phyloP scores from a whole-genome alignment of 2,329 filamentous ascomycete genomes.

The Hymenoscyphus albidus region DNA sequence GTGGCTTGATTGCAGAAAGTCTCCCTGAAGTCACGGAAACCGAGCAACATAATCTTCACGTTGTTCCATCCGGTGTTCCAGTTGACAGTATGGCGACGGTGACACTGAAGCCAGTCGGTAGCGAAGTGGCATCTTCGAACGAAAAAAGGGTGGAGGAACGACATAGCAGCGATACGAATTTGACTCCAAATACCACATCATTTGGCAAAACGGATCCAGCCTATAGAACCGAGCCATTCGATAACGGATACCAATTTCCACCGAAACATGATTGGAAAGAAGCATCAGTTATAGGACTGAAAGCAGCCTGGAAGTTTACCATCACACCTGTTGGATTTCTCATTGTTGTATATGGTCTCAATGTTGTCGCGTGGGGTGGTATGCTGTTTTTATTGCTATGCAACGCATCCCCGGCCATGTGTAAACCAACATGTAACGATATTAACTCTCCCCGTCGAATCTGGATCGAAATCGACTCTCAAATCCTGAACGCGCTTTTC shows the following conservation, averaged over 20 bases:
- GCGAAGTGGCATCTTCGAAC: slow-evolving; percentile 5
- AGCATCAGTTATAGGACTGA: slow-evolving; percentile 53
- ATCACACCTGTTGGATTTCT: slow-evolving; percentile 72
- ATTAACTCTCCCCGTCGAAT: slow-evolving; percentile 72
- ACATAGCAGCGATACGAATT: slow-evolving; percentile 25
- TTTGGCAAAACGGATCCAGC: slow-evolving; percentile 15
- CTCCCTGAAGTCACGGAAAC: slow-evolving; percentile 24
- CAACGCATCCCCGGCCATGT: slow-evolving; percentile 72
- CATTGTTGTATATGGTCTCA: slow-evolving; percentile 74
- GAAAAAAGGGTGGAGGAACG: slow-evolving; percentile 17
- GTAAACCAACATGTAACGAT: slow-evolving; percentile 64
- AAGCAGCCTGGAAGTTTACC: slow-evolving; percentile 68
- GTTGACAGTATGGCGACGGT: slow-evolving; percentile 4
- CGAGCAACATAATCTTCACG: slow-evolving; percentile 11
- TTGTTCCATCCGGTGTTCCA: slow-evolving; percentile 11
- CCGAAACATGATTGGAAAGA: slow-evolving; percentile 57
- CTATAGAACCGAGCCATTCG: slow-evolving; percentile 41
- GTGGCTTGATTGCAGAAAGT: slow-evolving; percentile 21
- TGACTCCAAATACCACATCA: slow-evolving; percentile 17
- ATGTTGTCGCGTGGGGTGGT: slow-evolving; percentile 83
- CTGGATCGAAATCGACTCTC: slow-evolving; percentile 83
- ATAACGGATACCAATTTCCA: slow-evolving; percentile 64
- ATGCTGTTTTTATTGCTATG: slow-evolving; percentile 85
- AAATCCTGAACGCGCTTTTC: slow-evolving; percentile 80
- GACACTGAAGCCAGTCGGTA: slow-evolving; percentile 9